Base-by-base conservation (phyloP, 2,329 filamentous ascomycete species). In the Fusarium sp. region DNA sequence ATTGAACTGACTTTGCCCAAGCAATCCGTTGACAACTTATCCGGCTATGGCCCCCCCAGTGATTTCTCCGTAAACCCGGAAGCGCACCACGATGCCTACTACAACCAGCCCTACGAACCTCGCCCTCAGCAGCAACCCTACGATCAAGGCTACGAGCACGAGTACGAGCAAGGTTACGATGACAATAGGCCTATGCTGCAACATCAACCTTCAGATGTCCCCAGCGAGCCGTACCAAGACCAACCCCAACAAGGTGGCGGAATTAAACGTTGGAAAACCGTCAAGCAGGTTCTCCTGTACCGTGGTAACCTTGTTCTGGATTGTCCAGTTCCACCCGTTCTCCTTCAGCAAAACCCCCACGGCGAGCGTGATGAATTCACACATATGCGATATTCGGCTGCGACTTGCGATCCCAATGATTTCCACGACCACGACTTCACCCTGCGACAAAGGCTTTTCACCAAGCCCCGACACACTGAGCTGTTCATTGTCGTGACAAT, bases 251-350 rank as follows among this genome's bases (percentile, higher is more conserved):
- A 66, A 56, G 86, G 82, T 2, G 69, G 68, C 20, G 77, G 76
- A 17, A 89, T 98, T 70, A 91, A 92, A 78, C 87, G 96, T 77
- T 98, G 93, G 92, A 99, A 98, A 84, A 99, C 96, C 0, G 95
- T 99, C 47, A 99, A 98, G 81, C 93, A 97, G 82, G 95, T 99
- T n/a, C 90, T 96, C 74, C 81, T 99, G 52, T 99, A 97, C 84
- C 91, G 96, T 70, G 96, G 96, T 67, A 99, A 99, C 80, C 87
- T 99, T 74, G 94, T 99, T 36, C 89, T 99, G 5, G 96, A 99
- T 79, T 99, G 96, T 76, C 96, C 96, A 0, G 93, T 99, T 58
- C 95, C 96, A 1, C 95, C 96, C 0, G 88, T 90, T 73, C 83
- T 99, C 41, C 83, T 99, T 42, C 94, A 91, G 75, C 93, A 97